Percentiles rank a stretch among this genome's conserved stretches.
phyloP scores from a whole-genome alignment of 192 early-diverging fungal genomes.

The Funneliformis mosseae region DNA sequence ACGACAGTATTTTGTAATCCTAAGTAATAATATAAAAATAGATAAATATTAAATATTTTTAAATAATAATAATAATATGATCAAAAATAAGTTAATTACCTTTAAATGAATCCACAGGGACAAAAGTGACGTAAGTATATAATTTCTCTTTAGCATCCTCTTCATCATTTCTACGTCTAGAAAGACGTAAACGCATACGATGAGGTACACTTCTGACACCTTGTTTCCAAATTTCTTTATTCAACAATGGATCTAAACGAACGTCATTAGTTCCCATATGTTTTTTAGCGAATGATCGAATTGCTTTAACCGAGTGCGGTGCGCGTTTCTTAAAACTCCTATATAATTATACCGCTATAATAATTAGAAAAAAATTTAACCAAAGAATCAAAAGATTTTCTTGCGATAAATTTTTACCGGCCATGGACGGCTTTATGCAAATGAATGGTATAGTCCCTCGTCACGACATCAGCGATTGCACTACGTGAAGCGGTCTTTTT shows the following conservation, averaged over 20 bases:
- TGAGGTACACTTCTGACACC: slow-evolving; percentile 94
- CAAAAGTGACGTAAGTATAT: slow-evolving; percentile 91
- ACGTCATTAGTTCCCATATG: slow-evolving; percentile 97
- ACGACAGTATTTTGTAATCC: slow-evolving; percentile 7
- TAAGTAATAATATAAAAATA: slow-evolving; percentile 1
- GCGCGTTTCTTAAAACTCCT: slow-evolving; percentile 97
- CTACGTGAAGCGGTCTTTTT: slow-evolving; percentile 77
- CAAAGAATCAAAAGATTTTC: background rate
- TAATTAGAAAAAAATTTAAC: background rate
- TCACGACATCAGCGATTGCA: slow-evolving; percentile 87
- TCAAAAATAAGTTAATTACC: slow-evolving; percentile 49
- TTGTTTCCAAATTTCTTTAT: slow-evolving; percentile 93
- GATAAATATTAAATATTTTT: no score
- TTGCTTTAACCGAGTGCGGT: slow-evolving; percentile 91
- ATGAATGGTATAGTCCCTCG: slow-evolving; percentile 99
- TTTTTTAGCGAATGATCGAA: slow-evolving; percentile 88
- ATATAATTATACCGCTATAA: background rate
- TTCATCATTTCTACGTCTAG: slow-evolving; percentile 96
- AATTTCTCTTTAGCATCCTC: slow-evolving; percentile 97
- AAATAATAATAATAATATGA: no score
- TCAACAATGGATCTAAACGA: slow-evolving; percentile 92
- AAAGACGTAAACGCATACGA: slow-evolving; percentile 93
- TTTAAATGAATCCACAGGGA: slow-evolving; percentile 88
- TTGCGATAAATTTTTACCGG: slow-evolving; percentile 52
- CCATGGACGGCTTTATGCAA: slow-evolving; percentile 92